These are phyloP conservation scores for Gossypium australe DNA, from an alignment of 345 rosid genomes.

Conservation along the genomic window DNA sequence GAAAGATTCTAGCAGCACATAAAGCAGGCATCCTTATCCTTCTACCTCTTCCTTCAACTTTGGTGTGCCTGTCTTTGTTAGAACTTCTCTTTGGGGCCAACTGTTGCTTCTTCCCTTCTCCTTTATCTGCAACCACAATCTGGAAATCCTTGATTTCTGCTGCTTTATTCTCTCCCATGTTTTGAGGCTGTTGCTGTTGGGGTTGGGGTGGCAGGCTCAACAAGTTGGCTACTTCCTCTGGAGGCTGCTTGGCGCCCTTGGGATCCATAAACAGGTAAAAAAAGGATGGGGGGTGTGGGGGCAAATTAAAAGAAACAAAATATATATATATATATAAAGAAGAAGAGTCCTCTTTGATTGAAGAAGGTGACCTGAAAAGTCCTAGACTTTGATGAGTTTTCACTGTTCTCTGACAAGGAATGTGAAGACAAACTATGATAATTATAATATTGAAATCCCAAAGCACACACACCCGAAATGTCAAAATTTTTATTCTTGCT, in stretches of 20 bases:
- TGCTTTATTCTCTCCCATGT: constrained; percentile 44
- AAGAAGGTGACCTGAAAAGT: constrained; percentile 48
- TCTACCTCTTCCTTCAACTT: constrained; percentile 92
- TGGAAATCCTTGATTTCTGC: constrained; percentile 72
- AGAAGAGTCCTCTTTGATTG: constrained; percentile 32
- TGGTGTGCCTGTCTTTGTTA: constrained; percentile 92
- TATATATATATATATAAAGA: background rate
- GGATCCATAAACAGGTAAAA: constrained; percentile 50
- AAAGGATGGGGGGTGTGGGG: constrained; percentile 5
- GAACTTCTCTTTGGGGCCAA: constrained; percentile 84
- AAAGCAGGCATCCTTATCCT: constrained; percentile 98
- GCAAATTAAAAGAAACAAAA: constrained; percentile 19
- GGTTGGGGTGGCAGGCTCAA: constrained; percentile 44
- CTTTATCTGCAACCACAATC: constrained; percentile 66
- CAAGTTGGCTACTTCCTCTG: constrained; percentile 51
- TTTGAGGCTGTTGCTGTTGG: constrained; percentile 22
- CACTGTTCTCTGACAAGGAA: constrained; percentile 47
- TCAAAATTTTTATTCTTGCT: constrained; percentile 4
- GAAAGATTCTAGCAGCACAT: constrained; percentile 95
- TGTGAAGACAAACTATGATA: constrained; percentile 12
- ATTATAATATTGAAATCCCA: constrained; percentile 25
- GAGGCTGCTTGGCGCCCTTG: constrained; percentile 47
- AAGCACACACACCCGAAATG: constrained; percentile 9
- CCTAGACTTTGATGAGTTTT: constrained; percentile 47
- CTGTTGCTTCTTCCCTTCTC: constrained; percentile 47